Base-by-base conservation (phyloP, 2,329 filamentous ascomycete genomes). In the Fulvia fulva region DNA sequence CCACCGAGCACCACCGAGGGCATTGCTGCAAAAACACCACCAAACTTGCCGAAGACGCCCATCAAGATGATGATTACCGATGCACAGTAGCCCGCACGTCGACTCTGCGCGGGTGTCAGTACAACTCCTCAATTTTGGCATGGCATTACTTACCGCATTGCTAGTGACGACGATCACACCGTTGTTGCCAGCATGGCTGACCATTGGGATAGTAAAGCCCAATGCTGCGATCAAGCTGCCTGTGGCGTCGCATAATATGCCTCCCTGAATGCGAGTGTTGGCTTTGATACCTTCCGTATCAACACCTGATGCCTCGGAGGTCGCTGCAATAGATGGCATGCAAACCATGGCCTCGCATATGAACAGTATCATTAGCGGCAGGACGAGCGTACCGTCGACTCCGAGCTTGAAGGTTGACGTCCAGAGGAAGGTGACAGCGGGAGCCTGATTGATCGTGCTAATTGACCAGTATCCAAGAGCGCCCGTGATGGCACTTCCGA, bases 1-100 rank as follows among this genome's bases (percentile, higher is more conserved):
- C 76, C 76, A n/a, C 76, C 76, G 1, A 78, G 67, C 6, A 64
- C 50, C 16, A 51, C 51, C 32, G 57, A 56, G 9, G 62, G 60
- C 62, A 64, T 64, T 1, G 55, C 45, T 4, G 62, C 62, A 32
- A 64, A 64, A 22, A 64, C 58, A 5, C 55, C 62, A 3, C 62
- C 62, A 32, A 63, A 63, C 30, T 63, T 62, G 16, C 60, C 60
- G 28, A 64, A 62, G 19, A 63, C 44, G 6, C 62, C 62, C 58
- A 64, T 63, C 3, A 64, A 26, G 8, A 64, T 49, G 22, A 60
- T 60, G 41, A 63, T 56, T 3, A 63, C 54, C 16, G 50, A 53
- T 11, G 62, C 62, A 26, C 60, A 63, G 25, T 63, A 64, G 5
- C 62, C 60, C 19, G 62, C 62, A 43, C 60, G 53, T 2, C 62